Evolutionary conservation across 306 rosid species (phyloP).

Genomic region (Dicorynia guianensis): DNA sequence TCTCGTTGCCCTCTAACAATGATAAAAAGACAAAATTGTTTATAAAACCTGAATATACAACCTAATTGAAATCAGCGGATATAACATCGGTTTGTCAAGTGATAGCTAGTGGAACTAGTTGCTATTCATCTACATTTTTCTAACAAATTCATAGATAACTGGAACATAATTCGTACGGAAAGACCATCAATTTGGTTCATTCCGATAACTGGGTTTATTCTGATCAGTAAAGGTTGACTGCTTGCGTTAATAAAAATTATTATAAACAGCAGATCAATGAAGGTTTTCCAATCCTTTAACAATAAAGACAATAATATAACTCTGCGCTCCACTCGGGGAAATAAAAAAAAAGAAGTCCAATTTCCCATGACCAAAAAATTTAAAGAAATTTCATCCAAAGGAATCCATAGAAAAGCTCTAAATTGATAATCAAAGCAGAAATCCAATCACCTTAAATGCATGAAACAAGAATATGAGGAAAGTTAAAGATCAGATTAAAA

Average conservation of each 20-base stretch:
- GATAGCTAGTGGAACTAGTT: too few relatives aligned
- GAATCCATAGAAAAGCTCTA: not conserved
- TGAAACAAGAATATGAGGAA: not conserved
- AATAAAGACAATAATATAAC: too few relatives aligned
- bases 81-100: not conserved
- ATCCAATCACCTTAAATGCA: not conserved
- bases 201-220: not conserved
- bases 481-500: constrained; percentile 27
- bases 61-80: not conserved
- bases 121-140: too few relatives aligned
- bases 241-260: too few relatives aligned
- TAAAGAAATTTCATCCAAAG: not conserved
- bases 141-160: too few relatives aligned
- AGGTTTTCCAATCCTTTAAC: not conserved
- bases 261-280: not conserved
- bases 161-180: too few relatives aligned
- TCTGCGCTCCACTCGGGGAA: too few relatives aligned
- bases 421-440: constrained; percentile 24
- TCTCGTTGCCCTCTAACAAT: constrained; percentile 41
- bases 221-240: too few relatives aligned
- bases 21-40: not conserved
- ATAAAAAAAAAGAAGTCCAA: too few relatives aligned
- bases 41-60: not conserved
- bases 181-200: constrained; percentile 18
- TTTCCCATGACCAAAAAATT: not conserved